Evolutionary conservation across 2,329 filamentous ascomycete genomes (phyloP).

Genomic region (Tolypocladium album): DNA sequence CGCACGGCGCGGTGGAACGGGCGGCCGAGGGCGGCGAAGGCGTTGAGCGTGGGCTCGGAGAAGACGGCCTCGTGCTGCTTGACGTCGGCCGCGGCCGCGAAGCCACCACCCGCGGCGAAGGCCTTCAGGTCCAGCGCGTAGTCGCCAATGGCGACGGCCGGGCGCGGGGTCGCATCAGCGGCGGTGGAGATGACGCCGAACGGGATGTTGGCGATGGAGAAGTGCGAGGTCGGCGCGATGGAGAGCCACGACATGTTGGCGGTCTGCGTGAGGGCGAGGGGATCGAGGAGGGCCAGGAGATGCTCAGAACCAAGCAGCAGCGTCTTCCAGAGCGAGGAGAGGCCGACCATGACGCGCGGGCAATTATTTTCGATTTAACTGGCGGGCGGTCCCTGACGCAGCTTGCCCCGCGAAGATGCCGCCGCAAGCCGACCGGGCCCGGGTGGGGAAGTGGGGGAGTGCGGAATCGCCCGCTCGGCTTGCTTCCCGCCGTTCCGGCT

Average conservation of each 20-base stretch:
- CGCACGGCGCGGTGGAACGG: slow-evolving; percentile 60
- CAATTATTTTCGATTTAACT: background rate
- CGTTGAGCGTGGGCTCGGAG: slow-evolving; percentile 17
- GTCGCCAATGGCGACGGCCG: slow-evolving; percentile 63
- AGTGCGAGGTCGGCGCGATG: slow-evolving; percentile 24
- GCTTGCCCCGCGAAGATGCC: slow-evolving; percentile 1
- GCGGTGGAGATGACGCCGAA: slow-evolving; percentile 70
- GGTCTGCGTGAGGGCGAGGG: slow-evolving; percentile 1
- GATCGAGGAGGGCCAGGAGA: background rate
- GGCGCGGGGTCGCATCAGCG: slow-evolving; percentile 42
- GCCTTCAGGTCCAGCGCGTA: slow-evolving; percentile 58
- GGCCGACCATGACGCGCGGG: background rate
- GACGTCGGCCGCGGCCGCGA: slow-evolving; percentile 16
- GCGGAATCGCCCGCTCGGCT: background rate
- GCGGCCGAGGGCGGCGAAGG: slow-evolving; percentile 44
- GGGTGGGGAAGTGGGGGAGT: background rate
- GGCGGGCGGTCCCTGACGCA: background rate
- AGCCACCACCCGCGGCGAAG: slow-evolving; percentile 39
- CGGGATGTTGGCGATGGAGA: slow-evolving; percentile 71
- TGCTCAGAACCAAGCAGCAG: background rate
- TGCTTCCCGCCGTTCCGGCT: background rate
- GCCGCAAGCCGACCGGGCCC: background rate
- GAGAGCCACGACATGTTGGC: slow-evolving; percentile 14
- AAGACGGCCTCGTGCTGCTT: slow-evolving; percentile 15
- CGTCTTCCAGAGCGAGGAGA: background rate